These are phyloP conservation scores for Neurospora tetraspora DNA, from an alignment of 495 filamentous ascomycete species.

Conservation along the genomic window DNA sequence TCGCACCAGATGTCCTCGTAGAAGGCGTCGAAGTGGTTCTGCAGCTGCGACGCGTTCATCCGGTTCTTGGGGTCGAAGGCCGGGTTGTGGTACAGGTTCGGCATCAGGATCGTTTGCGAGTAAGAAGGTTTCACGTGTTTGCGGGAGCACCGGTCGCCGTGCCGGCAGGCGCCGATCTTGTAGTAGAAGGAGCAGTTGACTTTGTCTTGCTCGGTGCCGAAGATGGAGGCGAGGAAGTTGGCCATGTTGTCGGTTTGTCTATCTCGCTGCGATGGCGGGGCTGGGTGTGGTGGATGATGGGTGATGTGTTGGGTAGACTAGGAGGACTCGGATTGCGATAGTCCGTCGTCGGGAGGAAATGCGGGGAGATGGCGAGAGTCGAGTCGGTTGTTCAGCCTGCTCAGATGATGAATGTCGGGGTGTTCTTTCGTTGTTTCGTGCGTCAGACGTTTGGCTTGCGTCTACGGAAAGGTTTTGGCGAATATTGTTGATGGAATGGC, in stretches of 20 bases:
- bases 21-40: conserved; percentile 99
- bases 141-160: conserved; percentile 93
- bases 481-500: neutral
- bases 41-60: conserved; percentile 88
- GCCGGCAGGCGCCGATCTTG: conserved; percentile 88
- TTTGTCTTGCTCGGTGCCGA: conserved; percentile 99
- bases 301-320: neutral
- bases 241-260: conserved; percentile 41
- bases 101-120: conserved; percentile 92
- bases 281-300: neutral
- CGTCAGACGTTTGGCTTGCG: neutral
- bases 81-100: conserved; percentile 98
- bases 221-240: conserved; percentile 98
- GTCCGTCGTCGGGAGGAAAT: neutral
- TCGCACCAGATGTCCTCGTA: conserved; percentile 99
- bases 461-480: neutral
- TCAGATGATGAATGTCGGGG: neutral
- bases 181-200: conserved; percentile 40
- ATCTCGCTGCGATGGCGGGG: neutral
- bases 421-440: neutral
- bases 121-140: conserved; percentile 99
- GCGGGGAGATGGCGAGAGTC: neutral
- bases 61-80: conserved; percentile 94
- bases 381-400: neutral
- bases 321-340: neutral